Evolutionary conservation across 78 protist genomes (phyloP), one percentile per base, ranked within the genome.

Genomic region (Emiliania huxleyi): DNA sequence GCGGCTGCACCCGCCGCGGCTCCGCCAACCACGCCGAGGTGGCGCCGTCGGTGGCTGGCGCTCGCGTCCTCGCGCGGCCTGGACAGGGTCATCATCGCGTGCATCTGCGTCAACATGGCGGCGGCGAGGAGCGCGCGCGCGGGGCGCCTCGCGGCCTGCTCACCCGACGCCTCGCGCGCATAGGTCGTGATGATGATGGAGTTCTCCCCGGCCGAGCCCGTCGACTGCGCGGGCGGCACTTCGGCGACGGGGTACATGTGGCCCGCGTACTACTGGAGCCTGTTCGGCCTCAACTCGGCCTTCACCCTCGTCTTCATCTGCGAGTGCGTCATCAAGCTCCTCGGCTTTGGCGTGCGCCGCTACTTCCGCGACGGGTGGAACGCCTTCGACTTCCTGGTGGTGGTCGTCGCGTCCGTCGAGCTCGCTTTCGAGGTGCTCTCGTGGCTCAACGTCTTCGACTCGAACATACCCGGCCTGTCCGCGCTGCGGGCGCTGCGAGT

Each of bases 401-500:
- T 87, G n/a, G 0, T 46, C 56, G 1, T 69, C 69, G 87, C 95
- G 1, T 1, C 73, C 48, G 83, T 48, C 43, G 48, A 55, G 33
- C 22, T 46, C 25, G 5, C 45, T 38, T 23, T 95, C 19, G 55
- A 81, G 23, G 1, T 40, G 12, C 21, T 37, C 29, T 42, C 23
- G 44, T 0, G 0, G 43, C 0, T 26, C n/a, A 44, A 44, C 29
- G 22, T 11, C 83, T 12, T 3, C 45, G 83, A 62, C 37, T 18
- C 29, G 29, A 5, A 15, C 37, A 21, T 62, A 21, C 83, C 83
- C 11, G 46, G 44, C 2, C 85, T 94, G 90, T 35, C 92, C 0
- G 85, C 69, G 52, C 85, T 95, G 23, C 93, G 96, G 12, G 91
- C 79, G 21, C 5, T 95, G 2, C 96, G 96, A 38, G 21, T 92